phyloP scores from a whole-genome alignment of 2,329 filamentous ascomycete species.

The Paecilomyces niveus region DNA sequence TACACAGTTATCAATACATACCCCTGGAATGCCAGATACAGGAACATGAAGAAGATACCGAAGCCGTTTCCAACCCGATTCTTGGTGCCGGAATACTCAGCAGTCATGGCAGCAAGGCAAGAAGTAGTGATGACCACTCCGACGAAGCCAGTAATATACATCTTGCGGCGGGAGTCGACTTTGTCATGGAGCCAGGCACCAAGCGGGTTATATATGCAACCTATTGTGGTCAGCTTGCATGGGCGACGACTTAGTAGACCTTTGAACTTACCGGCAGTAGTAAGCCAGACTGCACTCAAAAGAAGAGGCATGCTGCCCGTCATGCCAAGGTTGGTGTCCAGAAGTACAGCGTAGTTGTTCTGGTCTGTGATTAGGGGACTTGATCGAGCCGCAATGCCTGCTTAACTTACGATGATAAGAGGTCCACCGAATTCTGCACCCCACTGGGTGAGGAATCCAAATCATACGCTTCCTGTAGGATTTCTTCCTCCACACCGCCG shows the following conservation, averaged over 20 bases:
- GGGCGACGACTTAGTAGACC: slow-evolving; percentile 12
- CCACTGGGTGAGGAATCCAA: slow-evolving; percentile 48
- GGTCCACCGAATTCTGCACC: slow-evolving; percentile 48
- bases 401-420: slow-evolving; percentile 42
- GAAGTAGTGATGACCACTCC: slow-evolving; percentile 36
- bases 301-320: slow-evolving; percentile 37
- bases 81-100: slow-evolving; percentile 30
- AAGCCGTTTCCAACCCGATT: slow-evolving; percentile 35
- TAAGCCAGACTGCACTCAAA: slow-evolving; percentile 38
- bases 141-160: slow-evolving; percentile 37
- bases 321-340: slow-evolving; percentile 39
- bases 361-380: slow-evolving; percentile 8
- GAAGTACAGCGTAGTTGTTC: slow-evolving; percentile 43
- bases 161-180: slow-evolving; percentile 32
- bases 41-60: slow-evolving; percentile 36
- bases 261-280: slow-evolving; percentile 35
- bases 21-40: slow-evolving; percentile 46
- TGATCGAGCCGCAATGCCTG: not conserved
- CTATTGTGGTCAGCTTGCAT: slow-evolving; percentile 16
- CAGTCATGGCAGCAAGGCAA: slow-evolving; percentile 32
- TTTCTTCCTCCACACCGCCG: slow-evolving; percentile 39
- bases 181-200: slow-evolving; percentile 31
- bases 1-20: slow-evolving; percentile 12
- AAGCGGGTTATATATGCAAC: slow-evolving; percentile 33
- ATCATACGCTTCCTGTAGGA: slow-evolving; percentile 46